These are phyloP conservation scores for Yamadazyma oceani DNA, from an alignment of 1,139 yeast species.

Conservation along the genomic window DNA sequence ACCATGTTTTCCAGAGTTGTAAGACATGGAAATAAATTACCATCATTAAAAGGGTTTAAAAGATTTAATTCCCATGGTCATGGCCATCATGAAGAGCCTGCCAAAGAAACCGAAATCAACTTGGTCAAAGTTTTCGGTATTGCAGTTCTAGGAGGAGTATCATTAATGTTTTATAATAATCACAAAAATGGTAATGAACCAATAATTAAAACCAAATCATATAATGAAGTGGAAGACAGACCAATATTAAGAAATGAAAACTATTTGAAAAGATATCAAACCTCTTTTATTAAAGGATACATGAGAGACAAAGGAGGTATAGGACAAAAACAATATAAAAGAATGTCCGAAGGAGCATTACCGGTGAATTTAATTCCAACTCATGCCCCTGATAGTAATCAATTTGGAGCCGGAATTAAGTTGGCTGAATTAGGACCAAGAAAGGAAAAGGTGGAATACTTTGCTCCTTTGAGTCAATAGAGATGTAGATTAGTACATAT, in stretches of 20 bases:
- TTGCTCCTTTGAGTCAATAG: constrained; percentile 33
- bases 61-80: constrained; percentile 33
- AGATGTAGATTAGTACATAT: constrained; percentile 9
- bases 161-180: constrained; percentile 39
- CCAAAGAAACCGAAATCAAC: constrained; percentile 40
- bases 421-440: constrained; percentile 48
- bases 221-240: constrained; percentile 40
- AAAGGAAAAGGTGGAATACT: constrained; percentile 41
- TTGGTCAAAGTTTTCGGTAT: constrained; percentile 43
- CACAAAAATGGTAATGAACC: constrained; percentile 39
- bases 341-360: constrained; percentile 28
- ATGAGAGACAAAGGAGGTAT: constrained; percentile 50
- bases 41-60: constrained; percentile 16
- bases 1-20: neutral
- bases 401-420: constrained; percentile 49
- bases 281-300: constrained; percentile 43
- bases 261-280: constrained; percentile 40
- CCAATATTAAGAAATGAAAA: constrained; percentile 38
- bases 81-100: constrained; percentile 27
- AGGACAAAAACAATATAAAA: constrained; percentile 45
- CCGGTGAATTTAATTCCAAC: constrained; percentile 42
- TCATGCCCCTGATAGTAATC: constrained; percentile 43
- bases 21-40: neutral
- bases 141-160: constrained; percentile 41
- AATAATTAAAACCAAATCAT: constrained; percentile 38